These are phyloP conservation scores for Farysia itapuensis DNA, from an alignment of 1,284 basidiomycete species.

Conservation along the genomic window DNA sequence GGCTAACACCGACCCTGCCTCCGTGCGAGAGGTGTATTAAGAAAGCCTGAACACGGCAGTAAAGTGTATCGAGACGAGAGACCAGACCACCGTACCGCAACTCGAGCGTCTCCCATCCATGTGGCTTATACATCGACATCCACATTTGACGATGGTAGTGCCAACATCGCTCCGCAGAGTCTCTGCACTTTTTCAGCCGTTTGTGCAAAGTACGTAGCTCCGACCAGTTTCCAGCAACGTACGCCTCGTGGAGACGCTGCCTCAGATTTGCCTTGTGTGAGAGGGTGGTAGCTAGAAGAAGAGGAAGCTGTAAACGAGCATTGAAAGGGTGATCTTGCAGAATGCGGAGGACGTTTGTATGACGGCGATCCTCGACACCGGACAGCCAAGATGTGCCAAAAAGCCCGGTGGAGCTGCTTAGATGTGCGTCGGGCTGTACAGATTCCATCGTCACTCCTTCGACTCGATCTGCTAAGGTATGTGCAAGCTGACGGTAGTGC, in stretches of 20 bases:
- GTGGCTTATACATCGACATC: conserved; percentile 56
- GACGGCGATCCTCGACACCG: too few relatives aligned
- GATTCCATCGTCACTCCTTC: conserved; percentile 19
- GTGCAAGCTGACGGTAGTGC: conserved; percentile 24
- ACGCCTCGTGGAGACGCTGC: conserved; percentile 38
- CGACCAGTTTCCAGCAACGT: conserved; percentile 30
- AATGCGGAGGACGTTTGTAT: conserved; percentile 8
- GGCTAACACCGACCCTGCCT: neutral
- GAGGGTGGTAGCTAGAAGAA: conserved; percentile 30
- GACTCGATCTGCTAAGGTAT: conserved; percentile 7
- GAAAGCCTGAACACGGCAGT: conserved; percentile 32
- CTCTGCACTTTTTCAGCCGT: conserved; percentile 9
- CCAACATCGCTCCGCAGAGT: conserved; percentile 48
- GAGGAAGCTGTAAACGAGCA: conserved; percentile 35
- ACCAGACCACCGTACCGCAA: conserved; percentile 59
- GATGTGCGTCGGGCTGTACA: too few relatives aligned
- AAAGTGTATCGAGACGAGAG: conserved; percentile 58
- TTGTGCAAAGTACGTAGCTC: conserved; percentile 23
- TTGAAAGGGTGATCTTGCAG: conserved; percentile 45
- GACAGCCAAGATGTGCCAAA: too few relatives aligned
- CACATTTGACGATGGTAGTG: conserved; percentile 56
- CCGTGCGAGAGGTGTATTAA: conserved; percentile 16
- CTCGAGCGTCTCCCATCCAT: conserved; percentile 60
- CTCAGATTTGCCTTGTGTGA: conserved; percentile 40
- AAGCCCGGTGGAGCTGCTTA: too few relatives aligned